Conservation (phyloP, 306 rosid species). For the Ochetophila trinervis region DNA sequence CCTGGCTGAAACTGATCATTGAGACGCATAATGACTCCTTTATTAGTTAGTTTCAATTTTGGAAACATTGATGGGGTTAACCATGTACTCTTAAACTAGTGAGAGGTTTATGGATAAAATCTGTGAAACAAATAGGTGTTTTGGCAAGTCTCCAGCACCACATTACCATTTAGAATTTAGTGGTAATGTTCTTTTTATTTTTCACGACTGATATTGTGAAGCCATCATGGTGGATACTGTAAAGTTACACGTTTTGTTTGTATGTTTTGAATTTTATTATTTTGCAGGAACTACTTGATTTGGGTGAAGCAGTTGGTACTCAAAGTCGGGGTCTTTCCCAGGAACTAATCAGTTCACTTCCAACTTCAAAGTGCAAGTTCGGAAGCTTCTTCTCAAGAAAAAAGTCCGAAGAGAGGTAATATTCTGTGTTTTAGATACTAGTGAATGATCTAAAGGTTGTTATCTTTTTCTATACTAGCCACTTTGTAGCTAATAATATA, state of each 20-base stretch:
- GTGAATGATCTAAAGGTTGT: background rate
- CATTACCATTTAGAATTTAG: background rate
- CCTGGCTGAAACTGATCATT: background rate
- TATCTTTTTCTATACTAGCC: background rate
- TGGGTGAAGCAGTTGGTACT: conserved; percentile 88
- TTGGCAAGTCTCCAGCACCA: background rate
- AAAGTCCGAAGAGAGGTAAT: conserved; percentile 64
- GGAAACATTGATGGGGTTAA: no score
- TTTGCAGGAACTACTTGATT: conserved; percentile 71
- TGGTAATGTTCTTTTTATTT: background rate
- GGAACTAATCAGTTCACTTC: conserved; percentile 77
- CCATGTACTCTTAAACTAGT: no score
- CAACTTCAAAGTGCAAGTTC: conserved; percentile 63
- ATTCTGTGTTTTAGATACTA: conserved; percentile 9
- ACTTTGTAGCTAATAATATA: background rate
- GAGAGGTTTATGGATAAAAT: no score
- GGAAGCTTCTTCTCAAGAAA: conserved; percentile 70
- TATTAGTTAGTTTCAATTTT: background rate
- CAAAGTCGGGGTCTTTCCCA: conserved; percentile 80
- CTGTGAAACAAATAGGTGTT: background rate
- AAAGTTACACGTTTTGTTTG: background rate
- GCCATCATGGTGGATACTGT: background rate
- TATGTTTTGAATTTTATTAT: conserved; percentile 11
- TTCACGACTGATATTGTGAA: background rate
- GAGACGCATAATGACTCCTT: background rate